These are phyloP conservation scores for Prunus armeniaca DNA, from an alignment of 306 rosid species.

Conservation along the genomic window DNA sequence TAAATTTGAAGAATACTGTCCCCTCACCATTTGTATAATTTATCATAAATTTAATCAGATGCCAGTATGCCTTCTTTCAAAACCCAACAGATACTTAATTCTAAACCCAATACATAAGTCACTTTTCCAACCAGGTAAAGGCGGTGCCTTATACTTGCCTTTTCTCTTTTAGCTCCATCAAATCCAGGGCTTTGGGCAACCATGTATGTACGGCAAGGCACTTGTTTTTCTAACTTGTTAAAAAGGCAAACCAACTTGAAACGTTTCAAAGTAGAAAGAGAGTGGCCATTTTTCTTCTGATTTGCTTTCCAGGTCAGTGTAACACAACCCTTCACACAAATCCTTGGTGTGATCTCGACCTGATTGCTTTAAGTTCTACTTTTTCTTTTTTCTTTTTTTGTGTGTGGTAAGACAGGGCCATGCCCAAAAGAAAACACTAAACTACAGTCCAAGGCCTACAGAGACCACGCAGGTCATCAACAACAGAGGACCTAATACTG, in stretches of 20 bases:
- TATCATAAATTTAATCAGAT: too few relatives aligned
- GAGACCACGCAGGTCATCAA: too few relatives aligned
- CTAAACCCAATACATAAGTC: background rate
- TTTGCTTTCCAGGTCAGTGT: conserved; percentile 4
- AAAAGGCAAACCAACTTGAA: too few relatives aligned
- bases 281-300: too few relatives aligned
- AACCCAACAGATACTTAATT: background rate
- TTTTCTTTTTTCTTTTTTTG: too few relatives aligned
- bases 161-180: background rate
- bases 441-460: too few relatives aligned
- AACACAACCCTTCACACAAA: background rate
- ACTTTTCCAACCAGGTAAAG: conserved; percentile 3
- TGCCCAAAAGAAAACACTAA: too few relatives aligned
- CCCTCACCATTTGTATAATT: background rate
- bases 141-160: background rate
- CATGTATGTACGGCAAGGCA: too few relatives aligned
- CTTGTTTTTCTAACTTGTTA: too few relatives aligned
- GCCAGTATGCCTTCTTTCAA: background rate
- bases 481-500: too few relatives aligned
- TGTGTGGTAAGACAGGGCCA: too few relatives aligned
- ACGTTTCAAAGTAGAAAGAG: too few relatives aligned
- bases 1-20: background rate
- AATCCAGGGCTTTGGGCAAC: conserved; percentile 7
- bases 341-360: background rate
- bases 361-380: background rate